Evolutionary conservation across 1,284 basidiomycete genomes (phyloP).

Genomic region (Ceratobasidium sp.): DNA sequence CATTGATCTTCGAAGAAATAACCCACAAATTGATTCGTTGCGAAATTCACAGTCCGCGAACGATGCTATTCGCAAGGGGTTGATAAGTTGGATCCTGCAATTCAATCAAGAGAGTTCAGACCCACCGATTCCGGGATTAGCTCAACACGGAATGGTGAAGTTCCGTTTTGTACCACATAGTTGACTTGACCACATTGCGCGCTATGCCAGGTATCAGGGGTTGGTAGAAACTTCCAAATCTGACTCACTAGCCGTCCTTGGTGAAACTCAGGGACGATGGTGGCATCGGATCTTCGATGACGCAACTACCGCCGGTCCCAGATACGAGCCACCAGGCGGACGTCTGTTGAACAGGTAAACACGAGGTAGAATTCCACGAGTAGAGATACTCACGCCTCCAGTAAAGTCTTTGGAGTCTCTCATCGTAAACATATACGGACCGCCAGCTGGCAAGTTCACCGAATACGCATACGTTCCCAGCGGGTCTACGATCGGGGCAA

Average conservation of each 20-base stretch:
- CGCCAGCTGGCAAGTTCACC: slow-evolving; percentile 1
- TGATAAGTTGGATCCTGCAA: neutral
- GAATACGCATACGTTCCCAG: slow-evolving; percentile 3
- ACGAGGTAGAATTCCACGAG: neutral
- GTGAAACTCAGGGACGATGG: too few relatives aligned
- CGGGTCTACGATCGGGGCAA: neutral
- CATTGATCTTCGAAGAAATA: neutral
- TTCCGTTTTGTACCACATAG: neutral
- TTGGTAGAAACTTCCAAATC: too few relatives aligned
- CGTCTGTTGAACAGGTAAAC: neutral
- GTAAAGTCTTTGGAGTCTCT: slow-evolving; percentile 9
- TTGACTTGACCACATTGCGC: slow-evolving; percentile 7
- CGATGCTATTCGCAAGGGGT: neutral
- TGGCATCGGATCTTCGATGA: too few relatives aligned
- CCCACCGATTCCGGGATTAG: slow-evolving; percentile 5
- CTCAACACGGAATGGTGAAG: slow-evolving; percentile 4
- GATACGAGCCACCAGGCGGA: neutral
- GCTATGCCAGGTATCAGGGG: neutral
- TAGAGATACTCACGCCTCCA: neutral
- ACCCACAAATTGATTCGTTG: slow-evolving; percentile 11
- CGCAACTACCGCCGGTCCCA: too few relatives aligned
- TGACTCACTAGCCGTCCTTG: too few relatives aligned
- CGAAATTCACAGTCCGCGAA: slow-evolving; percentile 1
- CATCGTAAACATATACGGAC: slow-evolving; percentile 15
- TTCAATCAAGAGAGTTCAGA: neutral